Evolutionary conservation across 805 yeast species (phyloP).

Genomic region (Hanseniaspora singularis): DNA sequence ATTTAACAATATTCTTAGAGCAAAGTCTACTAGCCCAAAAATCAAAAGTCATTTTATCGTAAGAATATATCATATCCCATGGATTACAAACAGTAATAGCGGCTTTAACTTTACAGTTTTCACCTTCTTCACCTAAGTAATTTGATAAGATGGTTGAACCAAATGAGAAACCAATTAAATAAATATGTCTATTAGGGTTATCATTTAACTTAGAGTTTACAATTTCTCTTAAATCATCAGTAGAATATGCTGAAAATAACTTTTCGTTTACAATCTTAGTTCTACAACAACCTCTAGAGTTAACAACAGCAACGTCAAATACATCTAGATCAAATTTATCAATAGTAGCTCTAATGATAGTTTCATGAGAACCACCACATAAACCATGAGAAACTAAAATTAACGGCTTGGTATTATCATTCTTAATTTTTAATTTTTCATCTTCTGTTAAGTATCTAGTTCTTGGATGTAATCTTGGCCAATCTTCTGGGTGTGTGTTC

Average conservation of each 20-base stretch:
- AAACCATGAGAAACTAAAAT: constrained; percentile 58
- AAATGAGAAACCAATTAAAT: constrained; percentile 55
- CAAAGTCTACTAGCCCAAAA: constrained; percentile 34
- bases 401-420: constrained; percentile 36
- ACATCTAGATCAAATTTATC: constrained; percentile 32
- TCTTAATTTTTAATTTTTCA: constrained; percentile 31
- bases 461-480: constrained; percentile 56
- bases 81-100: constrained; percentile 55
- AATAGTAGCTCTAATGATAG: constrained; percentile 49
- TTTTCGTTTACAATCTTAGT: constrained; percentile 60
- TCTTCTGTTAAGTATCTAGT: constrained; percentile 46
- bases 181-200: constrained; percentile 55
- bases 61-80: constrained; percentile 56
- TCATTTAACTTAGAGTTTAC: constrained; percentile 38
- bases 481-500: constrained; percentile 39
- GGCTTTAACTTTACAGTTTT: constrained; percentile 40
- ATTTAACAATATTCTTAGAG: constrained; percentile 33
- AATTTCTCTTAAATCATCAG: constrained; percentile 54
- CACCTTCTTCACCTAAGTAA: constrained; percentile 57
- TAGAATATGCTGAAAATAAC: constrained; percentile 54
- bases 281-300: constrained; percentile 67
- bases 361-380: constrained; percentile 72
- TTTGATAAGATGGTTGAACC: constrained; percentile 60
- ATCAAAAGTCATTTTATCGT: constrained; percentile 33
- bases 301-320: constrained; percentile 51